phyloP scores from a whole-genome alignment of 202 grass and related monocot species.

The Bolboschoenoplectus hybrid region DNA sequence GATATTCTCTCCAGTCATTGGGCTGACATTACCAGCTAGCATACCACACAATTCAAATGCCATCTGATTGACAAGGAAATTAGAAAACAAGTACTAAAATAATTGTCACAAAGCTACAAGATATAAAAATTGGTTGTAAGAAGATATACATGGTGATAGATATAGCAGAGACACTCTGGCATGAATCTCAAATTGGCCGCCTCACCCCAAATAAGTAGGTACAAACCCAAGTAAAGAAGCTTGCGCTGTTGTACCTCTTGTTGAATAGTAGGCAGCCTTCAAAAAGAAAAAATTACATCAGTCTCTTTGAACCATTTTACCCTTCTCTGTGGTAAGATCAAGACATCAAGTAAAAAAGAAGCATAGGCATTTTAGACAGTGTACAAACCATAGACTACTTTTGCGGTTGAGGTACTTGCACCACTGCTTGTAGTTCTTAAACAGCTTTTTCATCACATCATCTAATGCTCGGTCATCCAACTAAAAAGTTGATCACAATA shows the following conservation, averaged over 20 bases:
- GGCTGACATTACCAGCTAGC: conserved; percentile 83
- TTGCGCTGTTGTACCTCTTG: conserved; percentile 98
- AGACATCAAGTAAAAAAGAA: conserved; percentile 9
- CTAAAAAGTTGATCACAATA: conserved; percentile 46
- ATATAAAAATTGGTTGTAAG: conserved; percentile 26
- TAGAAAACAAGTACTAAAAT: conserved; percentile 32
- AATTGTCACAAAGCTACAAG: conserved; percentile 13
- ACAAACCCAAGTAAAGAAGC: conserved; percentile 96
- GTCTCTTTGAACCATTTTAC: background rate
- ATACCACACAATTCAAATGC: conserved; percentile 93
- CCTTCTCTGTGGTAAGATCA: background rate
- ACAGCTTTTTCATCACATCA: conserved; percentile 81
- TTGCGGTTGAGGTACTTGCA: conserved; percentile 94
- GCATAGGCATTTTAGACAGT: background rate
- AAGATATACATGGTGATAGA: conserved; percentile 96
- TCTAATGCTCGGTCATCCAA: conserved; percentile 84
- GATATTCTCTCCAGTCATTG: conserved; percentile 93
- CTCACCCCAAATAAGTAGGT: conserved; percentile 95
- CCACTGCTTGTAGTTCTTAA: conserved; percentile 97
- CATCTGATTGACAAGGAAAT: conserved; percentile 67
- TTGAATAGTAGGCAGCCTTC: conserved; percentile 92
- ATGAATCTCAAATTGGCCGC: conserved; percentile 98
- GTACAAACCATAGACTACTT: conserved; percentile 83
- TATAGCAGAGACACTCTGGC: conserved; percentile 97
- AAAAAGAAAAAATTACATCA: conserved; percentile 3